Percentiles rank a stretch among this genome's conserved stretches.
These are phyloP conservation scores for Eragrostis curvula DNA, from an alignment of 176 grass and related monocot species.

Conservation along the genomic window DNA sequence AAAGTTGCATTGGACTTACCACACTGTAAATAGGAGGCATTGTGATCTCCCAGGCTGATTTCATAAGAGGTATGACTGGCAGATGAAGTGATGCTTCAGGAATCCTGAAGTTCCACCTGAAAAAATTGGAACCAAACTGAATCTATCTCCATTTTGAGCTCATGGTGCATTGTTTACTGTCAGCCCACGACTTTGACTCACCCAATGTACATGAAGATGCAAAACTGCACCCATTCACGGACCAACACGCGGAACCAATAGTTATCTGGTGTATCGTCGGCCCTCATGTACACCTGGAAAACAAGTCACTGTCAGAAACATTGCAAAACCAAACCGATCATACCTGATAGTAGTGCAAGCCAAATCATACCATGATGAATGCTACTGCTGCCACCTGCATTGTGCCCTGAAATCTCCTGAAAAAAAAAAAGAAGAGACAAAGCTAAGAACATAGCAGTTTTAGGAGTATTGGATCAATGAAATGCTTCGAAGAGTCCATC, in stretches of 20 bases:
- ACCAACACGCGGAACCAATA: conserved; percentile 95
- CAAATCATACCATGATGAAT: conserved; percentile 81
- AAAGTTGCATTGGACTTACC: conserved; percentile 47
- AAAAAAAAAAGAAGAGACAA: not conserved
- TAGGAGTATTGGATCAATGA: not conserved
- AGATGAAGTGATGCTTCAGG: conserved; percentile 82
- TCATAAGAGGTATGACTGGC: conserved; percentile 68
- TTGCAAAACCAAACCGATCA: not conserved
- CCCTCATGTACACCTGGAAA: conserved; percentile 88
- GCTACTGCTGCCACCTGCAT: conserved; percentile 90
- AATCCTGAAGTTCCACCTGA: conserved; percentile 96
- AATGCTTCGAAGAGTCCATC: not conserved
- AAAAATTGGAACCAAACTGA: conserved; percentile 16
- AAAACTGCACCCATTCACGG: conserved; percentile 95
- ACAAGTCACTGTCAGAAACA: conserved; percentile 16
- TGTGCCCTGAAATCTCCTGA: conserved; percentile 93
- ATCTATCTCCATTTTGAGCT: not conserved
- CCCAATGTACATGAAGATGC: conserved; percentile 97
- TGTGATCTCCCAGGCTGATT: conserved; percentile 66
- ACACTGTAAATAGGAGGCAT: conserved; percentile 94
- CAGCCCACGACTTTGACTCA: conserved; percentile 29
- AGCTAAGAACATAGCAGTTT: conserved; percentile 1
- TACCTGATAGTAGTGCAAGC: not conserved
- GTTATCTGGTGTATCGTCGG: conserved; percentile 78
- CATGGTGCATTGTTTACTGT: not conserved